Evolutionary conservation across 305 asterid species (phyloP).

Genomic region (Fraxinus nigra): DNA sequence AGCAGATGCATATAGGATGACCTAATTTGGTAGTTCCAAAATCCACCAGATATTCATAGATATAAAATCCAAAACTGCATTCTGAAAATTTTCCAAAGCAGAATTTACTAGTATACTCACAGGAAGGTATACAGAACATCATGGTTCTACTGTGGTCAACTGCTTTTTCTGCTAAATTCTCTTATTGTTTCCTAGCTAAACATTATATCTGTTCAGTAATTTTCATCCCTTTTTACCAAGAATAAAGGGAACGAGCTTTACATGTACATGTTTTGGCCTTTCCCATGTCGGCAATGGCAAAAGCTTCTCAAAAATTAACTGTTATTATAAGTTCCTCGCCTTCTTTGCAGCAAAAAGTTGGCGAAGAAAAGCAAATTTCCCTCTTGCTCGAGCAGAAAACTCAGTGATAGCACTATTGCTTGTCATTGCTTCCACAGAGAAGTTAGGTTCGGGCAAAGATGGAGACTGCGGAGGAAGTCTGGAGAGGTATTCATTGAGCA

Average conservation of each 20-base stretch:
- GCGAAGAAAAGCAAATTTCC: constrained; percentile 78
- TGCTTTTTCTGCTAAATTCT: not conserved
- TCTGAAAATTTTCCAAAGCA: not conserved
- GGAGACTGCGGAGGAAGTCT: constrained; percentile 47
- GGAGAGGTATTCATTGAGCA: constrained; percentile 69
- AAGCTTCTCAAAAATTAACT: constrained; percentile 3
- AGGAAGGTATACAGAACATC: not conserved
- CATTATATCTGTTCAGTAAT: not conserved
- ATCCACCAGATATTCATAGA: not conserved
- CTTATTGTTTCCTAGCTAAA: not conserved
- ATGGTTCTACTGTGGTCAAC: not conserved
- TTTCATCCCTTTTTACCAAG: not conserved
- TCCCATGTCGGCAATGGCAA: not conserved
- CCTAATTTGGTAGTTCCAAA: not conserved
- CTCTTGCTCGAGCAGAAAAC: constrained; percentile 74
- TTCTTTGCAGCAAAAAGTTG: constrained; percentile 88
- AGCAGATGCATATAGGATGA: not conserved
- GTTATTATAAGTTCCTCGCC: constrained; percentile 55
- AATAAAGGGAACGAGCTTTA: not conserved
- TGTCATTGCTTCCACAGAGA: constrained; percentile 38
- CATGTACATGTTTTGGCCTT: not conserved
- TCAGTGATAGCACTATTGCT: constrained; percentile 59
- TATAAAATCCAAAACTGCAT: not conserved
- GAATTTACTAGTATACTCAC: not conserved
- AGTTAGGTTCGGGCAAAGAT: constrained; percentile 37